Conservation (phyloP, 805 yeast species). For the Tetrapisispora namnaoensis region DNA sequence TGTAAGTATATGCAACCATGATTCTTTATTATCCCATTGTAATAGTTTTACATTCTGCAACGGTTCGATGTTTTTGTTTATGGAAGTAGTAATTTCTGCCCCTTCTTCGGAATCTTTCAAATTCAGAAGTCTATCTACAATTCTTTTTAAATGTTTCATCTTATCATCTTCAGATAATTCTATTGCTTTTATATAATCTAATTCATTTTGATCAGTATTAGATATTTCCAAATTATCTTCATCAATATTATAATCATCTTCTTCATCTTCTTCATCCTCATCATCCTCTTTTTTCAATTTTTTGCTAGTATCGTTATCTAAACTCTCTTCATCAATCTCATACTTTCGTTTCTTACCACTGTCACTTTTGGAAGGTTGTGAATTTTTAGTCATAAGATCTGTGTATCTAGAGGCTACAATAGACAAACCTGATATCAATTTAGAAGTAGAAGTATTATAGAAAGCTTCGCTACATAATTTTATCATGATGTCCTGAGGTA, state of each 20-base stretch:
- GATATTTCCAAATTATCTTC: conserved; percentile 26
- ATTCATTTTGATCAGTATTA: conserved; percentile 5
- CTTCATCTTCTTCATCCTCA: conserved; percentile 25
- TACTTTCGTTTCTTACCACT: conserved; percentile 11
- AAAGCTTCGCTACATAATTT: conserved; percentile 62
- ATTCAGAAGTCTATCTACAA: conserved; percentile 6
- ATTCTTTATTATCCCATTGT: conserved; percentile 53
- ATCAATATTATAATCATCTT: conserved; percentile 25
- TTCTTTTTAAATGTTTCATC: conserved; percentile 38
- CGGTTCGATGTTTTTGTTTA: conserved; percentile 15
- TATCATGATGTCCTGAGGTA: conserved; percentile 56
- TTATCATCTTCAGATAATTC: conserved; percentile 44
- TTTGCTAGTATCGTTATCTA: conserved; percentile 5
- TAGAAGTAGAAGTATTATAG: conserved; percentile 39
- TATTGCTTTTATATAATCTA: conserved; percentile 32
- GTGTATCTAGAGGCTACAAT: conserved; percentile 59
- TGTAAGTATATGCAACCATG: conserved; percentile 69
- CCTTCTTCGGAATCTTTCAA: conserved; percentile 14
- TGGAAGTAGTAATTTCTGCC: conserved; percentile 5
- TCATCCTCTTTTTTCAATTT: conserved; percentile 4
- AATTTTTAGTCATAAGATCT: conserved; percentile 31
- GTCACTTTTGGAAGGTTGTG: neutral
- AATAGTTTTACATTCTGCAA: conserved; percentile 23
- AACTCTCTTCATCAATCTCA: conserved; percentile 14
- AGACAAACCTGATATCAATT: conserved; percentile 56